Percentiles rank a stretch among this genome's conserved stretches.
These are phyloP conservation scores for Scedosporium apiospermum DNA, from an alignment of 2,329 filamentous ascomycete genomes.

Conservation along the genomic window DNA sequence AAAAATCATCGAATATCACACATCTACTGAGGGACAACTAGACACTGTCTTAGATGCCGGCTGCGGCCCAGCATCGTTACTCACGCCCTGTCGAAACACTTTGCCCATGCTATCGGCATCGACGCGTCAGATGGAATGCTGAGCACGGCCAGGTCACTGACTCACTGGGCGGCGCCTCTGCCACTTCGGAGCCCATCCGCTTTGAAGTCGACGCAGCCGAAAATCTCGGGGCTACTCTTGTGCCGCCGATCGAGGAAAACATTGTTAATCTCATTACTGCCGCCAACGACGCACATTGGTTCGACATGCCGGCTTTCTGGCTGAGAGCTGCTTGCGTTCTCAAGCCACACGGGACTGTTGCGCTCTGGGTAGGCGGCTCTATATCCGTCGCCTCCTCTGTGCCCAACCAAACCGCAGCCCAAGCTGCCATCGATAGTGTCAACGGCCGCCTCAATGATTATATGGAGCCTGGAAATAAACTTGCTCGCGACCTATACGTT, in stretches of 20 bases:
- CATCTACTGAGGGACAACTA: conserved; percentile 31
- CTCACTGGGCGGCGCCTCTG: conserved; percentile 21
- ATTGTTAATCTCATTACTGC: conserved; percentile 37
- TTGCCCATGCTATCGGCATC: conserved; percentile 35
- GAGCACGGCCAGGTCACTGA: conserved; percentile 29
- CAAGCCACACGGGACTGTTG: conserved; percentile 43
- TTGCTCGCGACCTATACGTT: conserved; percentile 29
- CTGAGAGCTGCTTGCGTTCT: conserved; percentile 32
- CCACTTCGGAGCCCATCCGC: conserved; percentile 20
- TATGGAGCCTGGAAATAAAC: conserved; percentile 29
- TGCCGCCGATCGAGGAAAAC: conserved; percentile 17
- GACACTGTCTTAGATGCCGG: conserved; percentile 42
- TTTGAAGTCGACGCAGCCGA: conserved; percentile 36
- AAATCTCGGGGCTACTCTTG: conserved; percentile 23
- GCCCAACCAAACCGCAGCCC: conserved; percentile 30
- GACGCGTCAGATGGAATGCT: conserved; percentile 48
- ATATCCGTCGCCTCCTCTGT: conserved; percentile 18
- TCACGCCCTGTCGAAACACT: conserved; percentile 33
- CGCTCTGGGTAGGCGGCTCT: conserved; percentile 33
- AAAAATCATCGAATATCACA: conserved; percentile 35
- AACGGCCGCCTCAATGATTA: conserved; percentile 27
- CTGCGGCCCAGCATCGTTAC: conserved; percentile 43
- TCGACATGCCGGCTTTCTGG: conserved; percentile 44
- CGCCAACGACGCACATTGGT: conserved; percentile 47
- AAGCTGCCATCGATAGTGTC: conserved; percentile 28